A percentile compares a stretch with the other conserved stretches of the same genome.
These are phyloP conservation scores for Vaccinium myrtillus DNA, from an alignment of 148 eudicot genomes.

Conservation along the genomic window DNA sequence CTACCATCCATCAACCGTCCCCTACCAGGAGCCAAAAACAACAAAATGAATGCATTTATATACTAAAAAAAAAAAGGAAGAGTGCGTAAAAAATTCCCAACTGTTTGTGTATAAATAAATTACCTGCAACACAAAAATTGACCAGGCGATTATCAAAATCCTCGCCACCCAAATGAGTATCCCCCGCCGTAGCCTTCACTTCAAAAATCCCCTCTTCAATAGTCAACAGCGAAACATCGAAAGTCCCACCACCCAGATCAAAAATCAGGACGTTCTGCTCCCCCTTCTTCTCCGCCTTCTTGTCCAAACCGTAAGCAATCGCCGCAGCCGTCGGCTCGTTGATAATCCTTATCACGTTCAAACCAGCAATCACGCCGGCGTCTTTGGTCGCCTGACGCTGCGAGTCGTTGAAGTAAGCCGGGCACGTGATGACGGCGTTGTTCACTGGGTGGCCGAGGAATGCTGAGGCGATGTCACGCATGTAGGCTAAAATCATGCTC, in stretches of 20 bases:
- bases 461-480: conserved; percentile 20
- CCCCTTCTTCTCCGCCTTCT: conserved; percentile 23
- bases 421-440: conserved; percentile 30
- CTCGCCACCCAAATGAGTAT: conserved; percentile 42
- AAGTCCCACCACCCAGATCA: conserved; percentile 39
- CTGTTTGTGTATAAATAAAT: not conserved
- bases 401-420: conserved; percentile 27
- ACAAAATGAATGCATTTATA: not conserved
- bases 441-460: conserved; percentile 20
- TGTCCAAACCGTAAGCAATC: conserved; percentile 42
- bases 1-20: no score
- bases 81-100: not conserved
- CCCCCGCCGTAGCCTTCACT: conserved; percentile 40
- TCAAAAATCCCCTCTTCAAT: conserved; percentile 43
- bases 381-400: conserved; percentile 34
- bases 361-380: conserved; percentile 31
- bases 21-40: no score
- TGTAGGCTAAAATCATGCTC: conserved; percentile 20
- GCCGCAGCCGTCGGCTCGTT: conserved; percentile 40
- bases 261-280: conserved; percentile 36
- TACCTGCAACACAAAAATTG: conserved; percentile 24
- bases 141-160: conserved; percentile 41
- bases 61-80: not conserved
- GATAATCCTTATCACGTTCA: conserved; percentile 34
- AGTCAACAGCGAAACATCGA: conserved; percentile 35